Evolutionary conservation across 73 alveolate species (phyloP).

Genomic region (Paraurostyla sp.): DNA sequence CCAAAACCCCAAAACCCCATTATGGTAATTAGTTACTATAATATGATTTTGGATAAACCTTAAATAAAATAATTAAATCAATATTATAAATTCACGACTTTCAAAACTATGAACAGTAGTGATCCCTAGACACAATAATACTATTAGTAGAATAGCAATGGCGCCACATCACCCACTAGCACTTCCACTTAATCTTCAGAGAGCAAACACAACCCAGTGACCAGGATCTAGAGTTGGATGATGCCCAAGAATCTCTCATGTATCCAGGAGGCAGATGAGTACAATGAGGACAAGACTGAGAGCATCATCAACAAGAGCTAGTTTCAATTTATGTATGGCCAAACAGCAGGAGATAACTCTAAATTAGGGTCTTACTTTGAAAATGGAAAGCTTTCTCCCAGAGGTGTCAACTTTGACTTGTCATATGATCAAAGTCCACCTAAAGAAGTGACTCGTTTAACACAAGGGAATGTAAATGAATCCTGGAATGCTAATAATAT

Average conservation of each 20-base stretch:
- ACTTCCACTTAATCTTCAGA: no score
- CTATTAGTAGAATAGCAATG: no score
- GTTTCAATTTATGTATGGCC: neutral
- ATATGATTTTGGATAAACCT: no score
- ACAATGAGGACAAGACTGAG: slow-evolving; percentile 10
- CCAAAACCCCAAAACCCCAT: no score
- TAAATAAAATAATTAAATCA: no score
- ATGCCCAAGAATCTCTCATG: slow-evolving; percentile 7
- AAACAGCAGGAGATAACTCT: neutral
- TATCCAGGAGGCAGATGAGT: slow-evolving; percentile 36
- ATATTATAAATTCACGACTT: no score
- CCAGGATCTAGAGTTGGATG: slow-evolving; percentile 36
- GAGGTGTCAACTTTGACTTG: neutral
- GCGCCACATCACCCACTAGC: no score
- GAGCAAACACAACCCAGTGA: no score
- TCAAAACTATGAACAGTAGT: no score
- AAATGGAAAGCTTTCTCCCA: neutral
- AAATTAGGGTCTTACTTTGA: neutral
- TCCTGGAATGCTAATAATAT: slow-evolving; percentile 18
- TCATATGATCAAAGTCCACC: neutral
- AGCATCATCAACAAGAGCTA: neutral
- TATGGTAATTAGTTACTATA: no score
- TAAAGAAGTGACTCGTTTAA: neutral
- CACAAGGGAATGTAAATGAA: neutral
- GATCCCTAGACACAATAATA: no score